These are phyloP conservation scores for Daldinia vernicosa DNA, from an alignment of 495 filamentous ascomycete species.

Conservation along the genomic window DNA sequence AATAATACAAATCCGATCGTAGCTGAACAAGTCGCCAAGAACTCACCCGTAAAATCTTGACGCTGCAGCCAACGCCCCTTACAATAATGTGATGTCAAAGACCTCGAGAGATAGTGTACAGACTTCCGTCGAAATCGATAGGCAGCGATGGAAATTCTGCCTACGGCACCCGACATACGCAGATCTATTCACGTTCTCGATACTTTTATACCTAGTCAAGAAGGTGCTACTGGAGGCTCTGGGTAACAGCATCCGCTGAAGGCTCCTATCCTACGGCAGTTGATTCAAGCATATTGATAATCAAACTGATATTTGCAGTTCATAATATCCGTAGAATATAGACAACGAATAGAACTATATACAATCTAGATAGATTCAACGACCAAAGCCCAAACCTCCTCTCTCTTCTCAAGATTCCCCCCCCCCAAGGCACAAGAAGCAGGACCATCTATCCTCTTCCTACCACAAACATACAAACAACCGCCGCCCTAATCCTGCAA, in stretches of 20 bases:
- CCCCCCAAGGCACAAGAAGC: no score
- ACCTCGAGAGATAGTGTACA: not conserved
- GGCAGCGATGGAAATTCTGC: not conserved
- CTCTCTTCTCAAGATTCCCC: no score
- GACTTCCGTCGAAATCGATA: not conserved
- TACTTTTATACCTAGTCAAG: not conserved
- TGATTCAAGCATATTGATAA: not conserved
- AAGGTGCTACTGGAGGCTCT: not conserved
- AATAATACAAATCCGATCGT: not conserved
- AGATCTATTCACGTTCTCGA: not conserved
- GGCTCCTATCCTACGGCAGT: no score
- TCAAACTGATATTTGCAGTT: not conserved
- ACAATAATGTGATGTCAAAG: not conserved
- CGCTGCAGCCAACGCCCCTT: not conserved
- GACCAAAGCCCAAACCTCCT: not conserved
- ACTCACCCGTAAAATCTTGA: not conserved
- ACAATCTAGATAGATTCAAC: not conserved
- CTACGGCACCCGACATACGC: not conserved
- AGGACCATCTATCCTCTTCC: not conserved
- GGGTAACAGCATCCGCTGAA: not conserved
- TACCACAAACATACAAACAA: not conserved
- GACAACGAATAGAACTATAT: not conserved
- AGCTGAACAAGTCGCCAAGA: not conserved
- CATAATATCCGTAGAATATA: not conserved
- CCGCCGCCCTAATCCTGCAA: constrained; percentile 6